Base-by-base conservation (phyloP, 2,329 filamentous ascomycete genomes). In the Incumbomyces delicatus region DNA sequence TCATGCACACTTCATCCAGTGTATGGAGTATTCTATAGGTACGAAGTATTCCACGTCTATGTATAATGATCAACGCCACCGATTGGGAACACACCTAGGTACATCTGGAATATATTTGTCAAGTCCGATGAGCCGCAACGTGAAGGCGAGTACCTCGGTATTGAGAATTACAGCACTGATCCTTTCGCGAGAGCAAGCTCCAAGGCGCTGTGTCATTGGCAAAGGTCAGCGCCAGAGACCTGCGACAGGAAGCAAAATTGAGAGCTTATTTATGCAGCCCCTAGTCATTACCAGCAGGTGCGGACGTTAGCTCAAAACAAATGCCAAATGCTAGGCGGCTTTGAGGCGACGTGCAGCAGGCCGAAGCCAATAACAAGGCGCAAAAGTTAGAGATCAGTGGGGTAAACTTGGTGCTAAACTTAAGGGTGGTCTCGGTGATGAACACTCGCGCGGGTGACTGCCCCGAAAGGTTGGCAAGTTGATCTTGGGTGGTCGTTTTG, bases 311-410 rank as follows among this genome's bases (percentile, higher is more conserved):
- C 40, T 42, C 40, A 42, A 42, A 42, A 42, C 14, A 22, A 42
- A 32, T 10, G 40, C 40, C 16, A 32, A 42, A 41, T 27, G 16
- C 38, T 41, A 31, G 38, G 38, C 38, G 38, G 13, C 11, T 41
- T 41, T 30, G 38, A 41, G 22, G 38, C 38, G 40, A 42, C 27
- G 40, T 42, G 40, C 40, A 42, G 40, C 29, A 11, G 20, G n/a
- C 11, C 12, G 18, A 41, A 42, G 40, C 40, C 40, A 42, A 42
- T 42, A 33, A 42, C n/a, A 14, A 30, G 17, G 14, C 40, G 3
- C 40, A 33, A n/a, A 42, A 27, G 27, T 7, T 18, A 12, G 13
- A 42, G 20, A n/a, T 32, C 14, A 16, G 22, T 22, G 40, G 40
- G 40, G 22, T 13, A n/a, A 14, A 20, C n/a, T n/a, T 29, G 27